phyloP scores from a whole-genome alignment of 2,329 filamentous ascomycete species.

The Cladosporium phlei region DNA sequence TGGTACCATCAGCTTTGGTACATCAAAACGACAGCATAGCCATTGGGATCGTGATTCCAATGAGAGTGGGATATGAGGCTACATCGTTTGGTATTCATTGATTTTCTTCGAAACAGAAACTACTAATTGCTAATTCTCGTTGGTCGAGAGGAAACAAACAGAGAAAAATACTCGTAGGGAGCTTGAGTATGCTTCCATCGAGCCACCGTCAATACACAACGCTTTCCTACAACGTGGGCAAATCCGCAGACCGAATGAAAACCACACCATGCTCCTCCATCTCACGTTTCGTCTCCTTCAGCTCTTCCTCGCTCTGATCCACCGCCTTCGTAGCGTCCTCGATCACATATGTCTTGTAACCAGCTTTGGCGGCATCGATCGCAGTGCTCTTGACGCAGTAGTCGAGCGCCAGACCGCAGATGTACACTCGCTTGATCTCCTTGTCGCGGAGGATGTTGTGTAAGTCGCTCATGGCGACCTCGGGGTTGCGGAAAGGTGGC shows the following conservation, averaged over 20 bases:
- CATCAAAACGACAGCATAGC: too few relatives aligned
- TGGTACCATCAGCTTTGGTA: too few relatives aligned
- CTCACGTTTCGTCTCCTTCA: conserved; percentile 43
- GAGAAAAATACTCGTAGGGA: too few relatives aligned
- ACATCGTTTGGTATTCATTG: too few relatives aligned
- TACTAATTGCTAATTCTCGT: too few relatives aligned
- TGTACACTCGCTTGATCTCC: conserved; percentile 71
- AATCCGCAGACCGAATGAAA: conserved; percentile 53
- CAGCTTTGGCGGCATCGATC: conserved; percentile 67
- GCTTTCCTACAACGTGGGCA: too few relatives aligned
- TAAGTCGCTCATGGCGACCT: conserved; percentile 59
- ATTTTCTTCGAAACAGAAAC: too few relatives aligned
- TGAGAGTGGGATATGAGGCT: too few relatives aligned
- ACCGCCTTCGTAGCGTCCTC: conserved; percentile 75
- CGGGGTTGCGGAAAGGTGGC: conserved; percentile 65
- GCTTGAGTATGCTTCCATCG: too few relatives aligned
- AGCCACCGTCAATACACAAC: too few relatives aligned
- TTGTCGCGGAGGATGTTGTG: conserved; percentile 51
- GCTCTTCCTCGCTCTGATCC: conserved; percentile 55
- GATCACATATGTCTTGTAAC: conserved; percentile 72
- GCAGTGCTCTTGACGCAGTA: conserved; percentile 85
- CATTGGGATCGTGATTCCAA: too few relatives aligned
- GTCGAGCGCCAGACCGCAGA: conserved; percentile 81
- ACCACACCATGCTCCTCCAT: conserved; percentile 57
- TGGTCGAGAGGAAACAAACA: too few relatives aligned